These are phyloP conservation scores for Volvox africanus DNA, from an alignment of 139 green algal species.

Conservation along the genomic window DNA sequence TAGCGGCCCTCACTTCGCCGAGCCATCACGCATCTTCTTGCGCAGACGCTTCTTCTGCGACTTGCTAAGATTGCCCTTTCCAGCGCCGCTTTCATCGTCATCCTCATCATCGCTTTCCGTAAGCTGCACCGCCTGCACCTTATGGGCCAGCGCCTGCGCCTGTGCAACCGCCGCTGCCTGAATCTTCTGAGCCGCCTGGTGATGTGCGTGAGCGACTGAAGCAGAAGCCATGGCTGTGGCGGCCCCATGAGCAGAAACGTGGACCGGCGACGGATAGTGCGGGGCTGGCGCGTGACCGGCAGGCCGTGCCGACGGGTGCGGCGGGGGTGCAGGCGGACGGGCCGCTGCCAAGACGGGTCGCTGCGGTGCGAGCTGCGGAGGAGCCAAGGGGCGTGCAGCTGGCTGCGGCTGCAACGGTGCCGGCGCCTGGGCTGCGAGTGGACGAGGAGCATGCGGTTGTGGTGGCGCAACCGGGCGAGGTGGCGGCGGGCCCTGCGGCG, in stretches of 20 bases:
- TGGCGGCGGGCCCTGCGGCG: not conserved
- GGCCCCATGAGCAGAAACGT: not conserved
- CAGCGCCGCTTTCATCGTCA: no score
- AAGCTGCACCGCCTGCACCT: not conserved
- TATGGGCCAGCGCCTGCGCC: slow-evolving; percentile 3
- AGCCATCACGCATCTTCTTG: slow-evolving; percentile 44
- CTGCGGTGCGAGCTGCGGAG: not conserved
- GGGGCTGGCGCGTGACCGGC: not conserved
- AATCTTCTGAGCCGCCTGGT: not conserved
- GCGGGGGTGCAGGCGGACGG: not conserved
- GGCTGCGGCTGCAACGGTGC: not conserved
- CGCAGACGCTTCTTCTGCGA: slow-evolving; percentile 47
- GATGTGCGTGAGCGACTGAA: slow-evolving; percentile 14
- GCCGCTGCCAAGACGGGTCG: not conserved
- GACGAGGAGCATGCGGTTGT: not conserved
- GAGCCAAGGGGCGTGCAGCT: not conserved
- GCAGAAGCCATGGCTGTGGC: not conserved
- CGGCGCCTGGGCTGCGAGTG: not conserved
- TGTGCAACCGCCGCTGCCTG: not conserved
- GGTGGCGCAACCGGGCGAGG: not conserved
- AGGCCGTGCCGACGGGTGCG: not conserved
- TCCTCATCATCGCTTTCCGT: slow-evolving; percentile 20
- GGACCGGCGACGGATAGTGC: not conserved
- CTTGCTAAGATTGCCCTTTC: slow-evolving; percentile 36
- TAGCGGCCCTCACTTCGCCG: slow-evolving; percentile 6